Conservation (phyloP, 768 basidiomycete species). For the Trametes maxima region DNA sequence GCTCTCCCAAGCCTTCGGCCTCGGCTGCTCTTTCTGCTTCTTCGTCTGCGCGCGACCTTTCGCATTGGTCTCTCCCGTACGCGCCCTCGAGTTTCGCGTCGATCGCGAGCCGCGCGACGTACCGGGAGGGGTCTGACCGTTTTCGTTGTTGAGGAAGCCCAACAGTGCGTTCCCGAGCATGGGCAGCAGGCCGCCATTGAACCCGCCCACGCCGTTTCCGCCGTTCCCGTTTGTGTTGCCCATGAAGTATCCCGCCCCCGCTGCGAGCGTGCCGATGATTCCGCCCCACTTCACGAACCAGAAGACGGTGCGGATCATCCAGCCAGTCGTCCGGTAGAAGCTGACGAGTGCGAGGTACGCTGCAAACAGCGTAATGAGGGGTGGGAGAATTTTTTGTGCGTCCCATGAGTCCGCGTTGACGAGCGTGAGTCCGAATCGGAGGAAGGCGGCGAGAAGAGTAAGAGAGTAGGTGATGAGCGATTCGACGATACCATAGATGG, state of each 20-base stretch:
- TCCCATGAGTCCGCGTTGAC: conserved; percentile 62
- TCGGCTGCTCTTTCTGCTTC: conserved; percentile 21
- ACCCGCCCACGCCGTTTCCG: conserved; percentile 37
- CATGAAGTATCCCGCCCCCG: conserved; percentile 56
- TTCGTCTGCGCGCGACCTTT: conserved; percentile 16
- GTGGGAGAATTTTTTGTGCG: conserved; percentile 67
- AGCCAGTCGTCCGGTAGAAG: conserved; percentile 77
- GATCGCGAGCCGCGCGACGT: conserved; percentile 25
- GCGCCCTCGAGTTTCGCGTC: conserved; percentile 22
- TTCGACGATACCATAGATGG: conserved; percentile 54
- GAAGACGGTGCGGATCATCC: conserved; percentile 65
- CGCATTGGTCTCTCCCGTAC: conserved; percentile 19
- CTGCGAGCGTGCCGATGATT: conserved; percentile 56
- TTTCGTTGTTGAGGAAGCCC: conserved; percentile 46
- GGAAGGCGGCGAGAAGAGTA: conserved; percentile 50
- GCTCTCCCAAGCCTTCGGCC: conserved; percentile 64
- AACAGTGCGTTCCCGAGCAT: conserved; percentile 45
- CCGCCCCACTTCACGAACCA: conserved; percentile 81
- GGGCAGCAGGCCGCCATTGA: conserved; percentile 39
- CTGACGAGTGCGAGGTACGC: conserved; percentile 79
- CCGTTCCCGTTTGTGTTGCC: conserved; percentile 36
- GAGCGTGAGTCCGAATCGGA: conserved; percentile 50
- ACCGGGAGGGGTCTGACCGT: conserved; percentile 26
- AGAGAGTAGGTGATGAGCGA: conserved; percentile 55
- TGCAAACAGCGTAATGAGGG: conserved; percentile 68